Conservation (phyloP, 768 basidiomycete genomes). For the Mycena maculata region DNA sequence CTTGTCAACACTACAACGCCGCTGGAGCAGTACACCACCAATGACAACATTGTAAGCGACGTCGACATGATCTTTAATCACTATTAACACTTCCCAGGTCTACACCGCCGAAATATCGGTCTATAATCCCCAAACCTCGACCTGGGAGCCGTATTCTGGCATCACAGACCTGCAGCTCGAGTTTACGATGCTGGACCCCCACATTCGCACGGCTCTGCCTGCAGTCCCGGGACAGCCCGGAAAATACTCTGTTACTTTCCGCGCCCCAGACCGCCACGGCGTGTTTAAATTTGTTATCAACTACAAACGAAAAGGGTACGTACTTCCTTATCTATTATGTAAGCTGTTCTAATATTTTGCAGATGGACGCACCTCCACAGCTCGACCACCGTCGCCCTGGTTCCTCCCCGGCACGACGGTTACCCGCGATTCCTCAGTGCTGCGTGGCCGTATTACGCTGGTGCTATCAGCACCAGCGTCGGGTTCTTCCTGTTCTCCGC, state of each 20-base stretch:
- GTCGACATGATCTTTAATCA: not conserved
- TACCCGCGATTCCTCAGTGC: conserved; percentile 96
- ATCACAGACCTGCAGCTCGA: conserved; percentile 89
- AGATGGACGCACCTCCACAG: conserved; percentile 84
- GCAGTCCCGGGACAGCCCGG: conserved; percentile 69
- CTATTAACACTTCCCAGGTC: conserved; percentile 56
- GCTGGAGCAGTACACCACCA: conserved; percentile 84
- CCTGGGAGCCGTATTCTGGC: conserved; percentile 80
- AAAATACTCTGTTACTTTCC: conserved; percentile 86
- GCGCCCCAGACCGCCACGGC: conserved; percentile 93
- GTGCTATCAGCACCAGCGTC: conserved; percentile 88
- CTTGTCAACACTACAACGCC: conserved; percentile 70
- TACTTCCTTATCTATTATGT: not conserved
- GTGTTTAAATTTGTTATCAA: conserved; percentile 98
- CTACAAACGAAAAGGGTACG: conserved; percentile 90
- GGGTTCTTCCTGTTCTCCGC: conserved; percentile 89
- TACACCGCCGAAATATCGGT: conserved; percentile 81
- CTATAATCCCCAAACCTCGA: conserved; percentile 63
- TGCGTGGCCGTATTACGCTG: conserved; percentile 95
- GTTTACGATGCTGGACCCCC: conserved; percentile 99
- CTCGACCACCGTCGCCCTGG: conserved; percentile 83
- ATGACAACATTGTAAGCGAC: conserved; percentile 79
- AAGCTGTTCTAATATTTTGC: conserved; percentile 12
- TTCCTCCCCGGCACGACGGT: conserved; percentile 93
- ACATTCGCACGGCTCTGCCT: conserved; percentile 83